Evolutionary conservation across 2,329 filamentous ascomycete genomes (phyloP), one percentile per base, ranked within the genome.

Genomic region (Colletotrichum lupini): DNA sequence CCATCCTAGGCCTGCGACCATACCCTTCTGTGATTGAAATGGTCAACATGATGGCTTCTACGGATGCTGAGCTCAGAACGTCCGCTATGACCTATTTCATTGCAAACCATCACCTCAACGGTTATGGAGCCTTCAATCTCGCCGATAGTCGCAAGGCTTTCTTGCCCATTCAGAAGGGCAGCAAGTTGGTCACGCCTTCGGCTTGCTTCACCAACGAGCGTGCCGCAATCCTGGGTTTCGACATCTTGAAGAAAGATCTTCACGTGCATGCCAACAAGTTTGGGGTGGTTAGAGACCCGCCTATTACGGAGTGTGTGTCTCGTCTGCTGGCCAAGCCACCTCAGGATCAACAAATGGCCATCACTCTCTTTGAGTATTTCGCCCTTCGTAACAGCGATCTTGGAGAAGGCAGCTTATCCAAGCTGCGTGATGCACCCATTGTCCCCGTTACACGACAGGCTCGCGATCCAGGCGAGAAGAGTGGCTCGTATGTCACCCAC

Each of bases 1-100:
- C 87, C 4, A 83, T 84, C 7, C 88, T 99, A 11, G 97, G 97
- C 0, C 85, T 99, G 26, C 91, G 92, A 73, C 85, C 89, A 52
- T 90, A 88, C 78, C 97, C 97, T 1, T 87, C 90, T 3, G 93
- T 92, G 0, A 86, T 88, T 4, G 94, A 96, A 73, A 86, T 99
- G 9, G 88, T 98, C 4, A 88, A 92, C 6, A 91, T 97, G 81
- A 95, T 98, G 88, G 88, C 91, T 37, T 90, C 89, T 81, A 75
- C 90, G 79, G 81, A 92, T 81, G 76, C 85, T 74, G 77, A 80
- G 9, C 83, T 95, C 52, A 91, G 95, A 74, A 87, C 90, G 56
- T 91, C 90, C 69, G 90, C 94, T 0, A 90, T 98, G 86, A 88
- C 89, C 2, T 98, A 98, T 81, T 97, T 95, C 80, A 90, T 98